These are phyloP conservation scores for Podaxis carcinomalis DNA, from an alignment of 768 basidiomycete genomes.

Conservation along the genomic window DNA sequence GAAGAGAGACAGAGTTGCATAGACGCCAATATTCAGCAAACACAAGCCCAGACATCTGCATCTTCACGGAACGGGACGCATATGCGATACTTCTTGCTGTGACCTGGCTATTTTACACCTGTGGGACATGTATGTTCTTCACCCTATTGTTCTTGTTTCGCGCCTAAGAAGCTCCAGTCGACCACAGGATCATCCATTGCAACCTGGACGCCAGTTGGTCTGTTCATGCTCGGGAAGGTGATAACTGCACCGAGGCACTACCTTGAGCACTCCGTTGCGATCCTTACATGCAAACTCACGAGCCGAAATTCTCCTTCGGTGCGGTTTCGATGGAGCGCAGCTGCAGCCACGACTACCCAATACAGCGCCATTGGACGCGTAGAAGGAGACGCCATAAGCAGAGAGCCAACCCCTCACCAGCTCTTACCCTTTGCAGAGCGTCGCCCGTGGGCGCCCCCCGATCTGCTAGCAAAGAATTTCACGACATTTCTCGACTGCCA, in stretches of 20 bases:
- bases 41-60: not conserved
- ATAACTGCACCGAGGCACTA: slow-evolving; percentile 9
- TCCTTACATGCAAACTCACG: slow-evolving; percentile 3
- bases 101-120: not conserved
- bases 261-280: slow-evolving; percentile 4
- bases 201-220: slow-evolving; percentile 10
- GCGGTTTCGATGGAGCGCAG: slow-evolving; percentile 1
- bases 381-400: not conserved
- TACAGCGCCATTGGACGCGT: not conserved
- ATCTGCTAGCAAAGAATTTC: not conserved
- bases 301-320: not conserved
- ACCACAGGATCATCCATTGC: slow-evolving; percentile 7
- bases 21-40: not conserved
- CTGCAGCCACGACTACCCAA: not conserved
- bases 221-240: slow-evolving; percentile 12
- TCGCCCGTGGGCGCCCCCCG: not conserved
- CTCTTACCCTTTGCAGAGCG: not conserved
- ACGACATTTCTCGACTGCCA: not conserved
- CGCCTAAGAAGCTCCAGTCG: not conserved
- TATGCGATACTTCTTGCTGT: slow-evolving; percentile 8
- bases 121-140: slow-evolving; percentile 6
- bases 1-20: not conserved
- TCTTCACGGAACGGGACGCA: not conserved
- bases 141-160: not conserved
- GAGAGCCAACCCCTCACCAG: not conserved